Base-by-base conservation (phyloP, 2,329 filamentous ascomycete genomes). In the Trichoderma breve region DNA sequence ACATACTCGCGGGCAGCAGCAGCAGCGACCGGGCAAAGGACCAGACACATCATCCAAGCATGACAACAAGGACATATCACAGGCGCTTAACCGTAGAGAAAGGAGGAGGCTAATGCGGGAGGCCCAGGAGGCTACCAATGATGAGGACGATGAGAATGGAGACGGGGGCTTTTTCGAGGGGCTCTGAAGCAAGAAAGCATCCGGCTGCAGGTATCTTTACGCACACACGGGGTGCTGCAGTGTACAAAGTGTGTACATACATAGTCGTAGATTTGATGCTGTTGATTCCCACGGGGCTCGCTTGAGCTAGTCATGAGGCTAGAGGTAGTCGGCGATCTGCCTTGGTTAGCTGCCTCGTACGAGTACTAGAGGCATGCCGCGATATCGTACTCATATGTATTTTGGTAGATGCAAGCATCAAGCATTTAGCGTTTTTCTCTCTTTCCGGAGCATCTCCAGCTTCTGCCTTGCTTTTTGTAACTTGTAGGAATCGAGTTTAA, bases 151-250 rank as follows among this genome's bases (percentile, higher is more conserved):
- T 26, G 83, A 85, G 71, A 87, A 86, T 18, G 88, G 84, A 68
- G 87, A 86, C 26, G 87, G 84, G 11, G 86, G 87, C 14, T 91
- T 91, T 80, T 90, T 91, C 75, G 87, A 90, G 76, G 78, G 79
- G 34, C 55, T 69, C 6, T 73, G 28, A 72, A 21, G 67, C 57
- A 47, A 34, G 39, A 24, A 3, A 12, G 30, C 57, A 60, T 60
- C 11, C n/a, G 28, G 11, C 24, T 28, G 57, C 57, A 70, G 36
- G 51, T 30, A 55, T 30, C 64, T n/a, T 57, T 55, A 67, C 9
- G 47, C 51, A 26, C 15, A 68, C 21, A 55, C 32, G 47, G 32
- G n/a, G 47, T 47, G n/a, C 43, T n/a, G 43, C 43, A 36, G 34
- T 36, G 43, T 47, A 21, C 43, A 43, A 21, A 47, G 18, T n/a